A percentile compares a stretch with the other conserved stretches of the same genome.
These are phyloP conservation scores for Eucommia ulmoides DNA, from an alignment of 257 asterid species.

Conservation along the genomic window DNA sequence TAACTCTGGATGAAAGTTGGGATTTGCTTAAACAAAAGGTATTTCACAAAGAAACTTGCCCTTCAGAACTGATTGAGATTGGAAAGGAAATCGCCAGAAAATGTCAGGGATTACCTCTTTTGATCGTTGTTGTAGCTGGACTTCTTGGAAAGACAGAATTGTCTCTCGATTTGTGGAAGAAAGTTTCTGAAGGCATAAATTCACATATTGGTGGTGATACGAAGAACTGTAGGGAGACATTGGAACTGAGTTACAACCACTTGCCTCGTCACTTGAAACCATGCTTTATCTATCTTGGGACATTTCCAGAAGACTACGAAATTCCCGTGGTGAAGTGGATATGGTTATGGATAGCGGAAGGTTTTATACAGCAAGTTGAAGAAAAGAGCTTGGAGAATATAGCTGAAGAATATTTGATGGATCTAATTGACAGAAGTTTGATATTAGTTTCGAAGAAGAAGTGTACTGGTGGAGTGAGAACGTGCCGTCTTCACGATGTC, in stretches of 20 bases:
- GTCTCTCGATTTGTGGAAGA: background rate
- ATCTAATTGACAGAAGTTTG: constrained; percentile 11
- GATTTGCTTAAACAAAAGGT: constrained; percentile 3
- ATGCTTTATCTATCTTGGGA: constrained; percentile 16
- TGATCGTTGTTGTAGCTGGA: constrained; percentile 12
- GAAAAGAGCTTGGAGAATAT: constrained; percentile 12
- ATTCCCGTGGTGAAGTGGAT: too few species aligned
- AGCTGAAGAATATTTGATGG: constrained; percentile 16
- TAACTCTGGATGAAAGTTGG: constrained; percentile 10
- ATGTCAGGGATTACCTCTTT: constrained; percentile 8
- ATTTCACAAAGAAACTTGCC: constrained; percentile 3
- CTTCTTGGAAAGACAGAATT: background rate
- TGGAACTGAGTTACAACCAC: constrained; percentile 13
- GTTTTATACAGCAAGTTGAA: constrained; percentile 1
- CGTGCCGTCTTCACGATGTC: constrained; percentile 14
- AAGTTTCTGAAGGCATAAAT: background rate
- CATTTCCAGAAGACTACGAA: constrained; percentile 11
- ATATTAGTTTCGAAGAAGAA: constrained; percentile 7
- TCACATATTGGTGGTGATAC: background rate
- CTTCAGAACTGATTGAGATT: background rate
- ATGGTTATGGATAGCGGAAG: constrained; percentile 22
- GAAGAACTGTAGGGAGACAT: background rate
- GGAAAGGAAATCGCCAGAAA: constrained; percentile 5
- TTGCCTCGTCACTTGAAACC: constrained; percentile 15
- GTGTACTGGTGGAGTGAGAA: constrained; percentile 9